Percentiles rank a stretch among this genome's conserved stretches.
Conservation (phyloP, 768 basidiomycete species). For the Neoboletus subvelutipes region DNA sequence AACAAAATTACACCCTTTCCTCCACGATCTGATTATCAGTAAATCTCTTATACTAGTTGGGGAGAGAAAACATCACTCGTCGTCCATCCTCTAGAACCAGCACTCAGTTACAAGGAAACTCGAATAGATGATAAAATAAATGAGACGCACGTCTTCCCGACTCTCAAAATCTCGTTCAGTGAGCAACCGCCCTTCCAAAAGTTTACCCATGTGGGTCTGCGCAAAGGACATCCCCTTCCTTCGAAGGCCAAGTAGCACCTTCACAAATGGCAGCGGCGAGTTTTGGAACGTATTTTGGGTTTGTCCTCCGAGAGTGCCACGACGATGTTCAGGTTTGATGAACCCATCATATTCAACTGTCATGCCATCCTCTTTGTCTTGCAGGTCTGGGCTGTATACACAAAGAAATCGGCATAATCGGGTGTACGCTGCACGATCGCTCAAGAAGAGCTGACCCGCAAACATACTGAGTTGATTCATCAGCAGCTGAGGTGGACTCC, state of each 20-base stretch:
- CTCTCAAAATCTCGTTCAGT: constrained; percentile 26
- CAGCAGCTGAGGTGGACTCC: constrained; percentile 11
- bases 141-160: background rate
- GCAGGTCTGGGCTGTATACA: constrained; percentile 40
- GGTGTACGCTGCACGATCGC: constrained; percentile 33
- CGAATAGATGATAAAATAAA: background rate
- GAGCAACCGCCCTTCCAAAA: constrained; percentile 33
- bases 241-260: constrained; percentile 35
- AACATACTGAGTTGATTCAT: constrained; percentile 42
- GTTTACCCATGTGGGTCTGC: constrained; percentile 42
- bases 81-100: background rate
- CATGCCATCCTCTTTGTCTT: constrained; percentile 47
- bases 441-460: constrained; percentile 46
- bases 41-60: background rate
- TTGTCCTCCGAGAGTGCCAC: background rate
- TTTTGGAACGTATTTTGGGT: background rate
- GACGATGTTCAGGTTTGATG: constrained; percentile 9
- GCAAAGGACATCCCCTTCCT: constrained; percentile 40
- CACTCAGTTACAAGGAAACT: background rate
- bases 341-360: constrained; percentile 20
- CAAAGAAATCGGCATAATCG: constrained; percentile 39
- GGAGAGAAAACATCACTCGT: background rate
- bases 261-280: constrained; percentile 26
- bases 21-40: too few relatives aligned
- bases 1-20: background rate